Base-by-base conservation (phyloP, 225 moss, liverwort and hornwort species). In the Thuidium tamariscinum region DNA sequence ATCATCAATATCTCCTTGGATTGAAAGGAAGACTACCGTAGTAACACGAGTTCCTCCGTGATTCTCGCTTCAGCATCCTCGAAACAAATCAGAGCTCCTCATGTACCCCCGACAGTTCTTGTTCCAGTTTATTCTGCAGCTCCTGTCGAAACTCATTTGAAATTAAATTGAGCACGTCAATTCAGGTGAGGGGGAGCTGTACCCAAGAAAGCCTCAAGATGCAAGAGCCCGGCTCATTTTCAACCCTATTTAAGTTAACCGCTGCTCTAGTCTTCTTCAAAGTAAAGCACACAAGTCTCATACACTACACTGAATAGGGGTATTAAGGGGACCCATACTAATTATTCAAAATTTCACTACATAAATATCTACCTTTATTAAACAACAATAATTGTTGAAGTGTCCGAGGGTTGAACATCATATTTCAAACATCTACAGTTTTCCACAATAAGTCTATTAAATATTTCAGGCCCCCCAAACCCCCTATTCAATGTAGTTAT, bases 61-160 rank as follows among this genome's bases (percentile, higher is more conserved):
- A 67, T 74, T 16, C 65, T 67, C 54, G 54, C 15, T 61, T 77
- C 68, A 55, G 27, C 37, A 56, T 83, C 42, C 37, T 78, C 7
- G 48, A 74, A 81, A 51, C 76, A 74, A 83, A 85, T 90, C 82
- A 94, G 90, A 94, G 93, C 81, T 94, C 93, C 56, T 94, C 93
- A 84, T 94, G 93, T 30, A 91, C 69, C 62, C 89, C 88, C 37
- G 91, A 88, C 51, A 85, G 48, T 81, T 86, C 65, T 73, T 84
- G 85, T n/a, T 91, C 91, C 85, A 94, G 59, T 37, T 91, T 86
- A 83, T 89, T 81, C 86, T 91, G 93, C 88, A 94, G 57, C 67
- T 92, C 93, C 92, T 93, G 91, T 36, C 79, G 86, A 74, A 83
- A 83, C 34, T 77, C 70, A 59, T 22, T 77, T 69, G 12, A 74